Conservation (phyloP, 495 filamentous ascomycete species). For the Lasiosphaeria hispida region DNA sequence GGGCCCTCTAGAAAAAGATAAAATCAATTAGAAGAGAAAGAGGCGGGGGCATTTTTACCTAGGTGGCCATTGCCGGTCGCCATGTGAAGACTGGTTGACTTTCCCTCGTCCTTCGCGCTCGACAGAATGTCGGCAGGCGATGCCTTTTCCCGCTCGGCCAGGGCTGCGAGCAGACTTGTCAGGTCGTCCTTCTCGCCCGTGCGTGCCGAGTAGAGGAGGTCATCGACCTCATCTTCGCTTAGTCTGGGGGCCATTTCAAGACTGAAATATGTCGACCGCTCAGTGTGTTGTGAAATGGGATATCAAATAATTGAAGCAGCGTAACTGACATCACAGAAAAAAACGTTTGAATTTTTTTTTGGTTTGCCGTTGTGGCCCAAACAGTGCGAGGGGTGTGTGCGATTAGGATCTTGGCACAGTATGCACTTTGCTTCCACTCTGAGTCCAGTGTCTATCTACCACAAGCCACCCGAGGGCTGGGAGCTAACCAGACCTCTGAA, state of each 20-base stretch:
- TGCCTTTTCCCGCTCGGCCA: constrained; percentile 54
- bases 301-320: not conserved
- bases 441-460: too few species aligned
- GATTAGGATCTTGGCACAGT: not conserved
- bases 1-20: not conserved
- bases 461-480: too few species aligned
- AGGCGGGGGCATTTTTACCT: constrained; percentile 49
- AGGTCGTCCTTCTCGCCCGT: constrained; percentile 71
- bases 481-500: too few species aligned
- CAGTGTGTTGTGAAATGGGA: constrained; percentile 4
- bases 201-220: constrained; percentile 82
- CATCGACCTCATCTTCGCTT: constrained; percentile 76
- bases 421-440: not conserved
- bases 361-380: constrained; percentile 9
- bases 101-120: constrained; percentile 65
- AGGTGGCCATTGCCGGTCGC: constrained; percentile 83
- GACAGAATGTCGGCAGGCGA: constrained; percentile 56
- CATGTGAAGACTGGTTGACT: constrained; percentile 81
- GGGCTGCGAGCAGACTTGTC: constrained; percentile 52
- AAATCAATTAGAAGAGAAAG: not conserved
- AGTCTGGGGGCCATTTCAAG: constrained; percentile 49
- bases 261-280: not conserved
- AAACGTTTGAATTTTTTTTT: constrained; percentile 4
- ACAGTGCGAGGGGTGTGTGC: not conserved
- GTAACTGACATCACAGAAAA: constrained; percentile 2